Conservation (phyloP, 768 basidiomycete species). For the Phylloporus sp. region DNA sequence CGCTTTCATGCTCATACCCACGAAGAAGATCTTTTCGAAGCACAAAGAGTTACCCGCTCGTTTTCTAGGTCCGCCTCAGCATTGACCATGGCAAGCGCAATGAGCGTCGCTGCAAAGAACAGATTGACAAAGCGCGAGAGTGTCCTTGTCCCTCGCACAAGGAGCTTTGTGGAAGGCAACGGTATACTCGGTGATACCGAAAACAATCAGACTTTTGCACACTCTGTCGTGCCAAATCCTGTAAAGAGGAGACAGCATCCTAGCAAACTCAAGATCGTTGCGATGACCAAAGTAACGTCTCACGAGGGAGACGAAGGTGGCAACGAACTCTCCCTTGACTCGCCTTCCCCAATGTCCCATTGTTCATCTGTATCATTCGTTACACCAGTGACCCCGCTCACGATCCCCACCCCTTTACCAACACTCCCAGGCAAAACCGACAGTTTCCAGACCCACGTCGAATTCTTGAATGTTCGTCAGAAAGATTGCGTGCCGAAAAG, state of each 20-base stretch:
- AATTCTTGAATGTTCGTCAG: constrained; percentile 22
- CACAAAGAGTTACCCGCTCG: constrained; percentile 39
- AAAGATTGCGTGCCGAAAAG: constrained; percentile 36
- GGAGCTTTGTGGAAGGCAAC: constrained; percentile 38
- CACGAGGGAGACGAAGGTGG: constrained; percentile 24
- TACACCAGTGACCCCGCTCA: constrained; percentile 22
- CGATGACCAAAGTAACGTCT: constrained; percentile 16
- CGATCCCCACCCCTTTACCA: constrained; percentile 12
- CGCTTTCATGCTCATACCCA: constrained; percentile 59
- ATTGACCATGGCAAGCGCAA: constrained; percentile 52
- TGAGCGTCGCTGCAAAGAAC: constrained; percentile 50
- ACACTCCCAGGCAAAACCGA: constrained; percentile 10
- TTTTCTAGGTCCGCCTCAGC: constrained; percentile 56
- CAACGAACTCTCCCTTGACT: constrained; percentile 21
- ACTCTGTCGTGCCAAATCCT: constrained; percentile 8
- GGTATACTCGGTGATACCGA: constrained; percentile 17
- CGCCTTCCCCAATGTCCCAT: constrained; percentile 39
- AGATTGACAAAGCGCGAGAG: constrained; percentile 66
- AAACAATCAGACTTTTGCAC: neutral
- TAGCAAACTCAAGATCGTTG: constrained; percentile 28
- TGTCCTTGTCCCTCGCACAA: constrained; percentile 58
- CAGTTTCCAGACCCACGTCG: constrained; percentile 23
- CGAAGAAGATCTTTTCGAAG: constrained; percentile 61
- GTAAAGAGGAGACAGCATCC: constrained; percentile 20
- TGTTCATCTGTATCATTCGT: constrained; percentile 32